Evolutionary conservation across 805 yeast species (phyloP), one percentile per base, ranked within the genome.

Genomic region (Saitoella complicata): DNA sequence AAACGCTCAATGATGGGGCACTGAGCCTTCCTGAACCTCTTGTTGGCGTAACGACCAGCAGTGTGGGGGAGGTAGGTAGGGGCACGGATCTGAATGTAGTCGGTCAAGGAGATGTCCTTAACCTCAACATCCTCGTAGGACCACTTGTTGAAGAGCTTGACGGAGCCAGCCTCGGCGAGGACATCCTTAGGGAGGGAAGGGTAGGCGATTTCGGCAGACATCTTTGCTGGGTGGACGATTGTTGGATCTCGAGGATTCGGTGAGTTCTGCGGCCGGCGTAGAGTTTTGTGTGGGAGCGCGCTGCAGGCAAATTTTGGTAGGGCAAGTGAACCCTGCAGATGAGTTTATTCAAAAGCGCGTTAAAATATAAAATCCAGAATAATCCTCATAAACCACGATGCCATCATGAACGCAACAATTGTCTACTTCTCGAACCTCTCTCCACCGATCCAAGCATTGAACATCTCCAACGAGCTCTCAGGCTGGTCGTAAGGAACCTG

Each of bases 11-110:
- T 71, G 70, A 91, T 80, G 66, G 97, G 97, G 76, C 96, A 87
- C 78, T 91, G 98, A 60, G 97, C 91, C 82, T 91, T 91, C 81
- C 97, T 87, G 83, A 91, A 91, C 75, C 98, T 87, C 85, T 91
- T 91, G 74, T 84, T 70, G 64, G 97, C 97, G 76, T 88, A 91
- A 73, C 95, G 88, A 70, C 98, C 98, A 63, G 98, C 96, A 64
- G 97, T 85, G 91, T 91, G 98, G 65, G 96, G 75, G 55, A 87
- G 91, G 65, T 86, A 91, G 64, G 86, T 94, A 68, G 98, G 96
- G 70, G 82, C 83, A 72, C 93, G 82, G 73, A 91, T 75, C 76
- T 88, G 97, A 63, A 91, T 73, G 91, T 91, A 91, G 75, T 91
- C 98, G 64, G 91, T 86, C 69, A 91, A 78, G 56, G 98, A 88